These are phyloP conservation scores for Kluyveromyces marxianus DNA, from an alignment of 1,139 yeast species.

Conservation along the genomic window DNA sequence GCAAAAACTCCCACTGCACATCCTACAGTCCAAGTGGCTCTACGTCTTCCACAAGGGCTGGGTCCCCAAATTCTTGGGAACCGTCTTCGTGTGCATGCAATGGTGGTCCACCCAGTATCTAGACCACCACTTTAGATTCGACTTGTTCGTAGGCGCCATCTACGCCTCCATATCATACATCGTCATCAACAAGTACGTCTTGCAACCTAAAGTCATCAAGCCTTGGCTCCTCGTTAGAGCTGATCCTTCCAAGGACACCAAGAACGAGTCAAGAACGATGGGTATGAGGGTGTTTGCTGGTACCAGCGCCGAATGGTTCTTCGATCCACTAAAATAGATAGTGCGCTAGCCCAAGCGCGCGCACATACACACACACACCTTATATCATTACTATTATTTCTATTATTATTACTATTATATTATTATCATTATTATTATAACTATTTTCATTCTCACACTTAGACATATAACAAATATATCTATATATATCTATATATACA, in stretches of 20 bases:
- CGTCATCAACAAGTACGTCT: constrained; percentile 30
- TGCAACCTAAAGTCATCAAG: constrained; percentile 25
- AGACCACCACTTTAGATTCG: constrained; percentile 66
- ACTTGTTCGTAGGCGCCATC: constrained; percentile 45
- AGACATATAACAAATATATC: too few species aligned
- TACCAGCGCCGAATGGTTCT: constrained; percentile 40
- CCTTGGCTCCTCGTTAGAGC: constrained; percentile 28
- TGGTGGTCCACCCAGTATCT: constrained; percentile 74
- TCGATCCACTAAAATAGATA: constrained; percentile 38
- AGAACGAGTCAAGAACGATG: constrained; percentile 39
- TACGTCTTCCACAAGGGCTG: constrained; percentile 21
- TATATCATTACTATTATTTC: neutral
- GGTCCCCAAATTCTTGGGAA: constrained; percentile 32
- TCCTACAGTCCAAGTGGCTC: constrained; percentile 13
- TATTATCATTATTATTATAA: too few species aligned
- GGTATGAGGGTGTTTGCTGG: constrained; percentile 54
- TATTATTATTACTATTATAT: too few species aligned
- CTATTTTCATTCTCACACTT: too few species aligned
- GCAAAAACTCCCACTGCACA: constrained; percentile 1
- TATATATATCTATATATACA: too few species aligned
- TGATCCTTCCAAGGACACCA: constrained; percentile 28
- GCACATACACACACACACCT: neutral
- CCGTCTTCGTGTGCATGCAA: constrained; percentile 41
- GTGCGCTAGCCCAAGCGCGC: neutral
- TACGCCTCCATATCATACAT: constrained; percentile 44